These are phyloP conservation scores for Thalassiosira profunda DNA, from an alignment of 108 stramenopile genomes.

Conservation along the genomic window DNA sequence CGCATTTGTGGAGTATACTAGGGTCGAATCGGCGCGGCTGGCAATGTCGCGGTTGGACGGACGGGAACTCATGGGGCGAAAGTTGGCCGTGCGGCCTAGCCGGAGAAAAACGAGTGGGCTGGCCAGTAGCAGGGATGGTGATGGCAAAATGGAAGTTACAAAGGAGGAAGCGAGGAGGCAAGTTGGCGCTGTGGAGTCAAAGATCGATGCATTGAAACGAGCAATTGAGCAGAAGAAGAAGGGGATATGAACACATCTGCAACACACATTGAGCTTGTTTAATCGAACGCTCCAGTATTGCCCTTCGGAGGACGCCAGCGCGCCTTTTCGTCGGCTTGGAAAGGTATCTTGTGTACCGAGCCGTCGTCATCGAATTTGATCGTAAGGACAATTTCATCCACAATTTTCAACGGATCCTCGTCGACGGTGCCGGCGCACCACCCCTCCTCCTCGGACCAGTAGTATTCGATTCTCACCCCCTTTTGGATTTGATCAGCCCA, in stretches of 20 bases:
- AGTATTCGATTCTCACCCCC: constrained; percentile 76
- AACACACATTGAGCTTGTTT: neutral
- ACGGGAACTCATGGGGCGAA: constrained; percentile 27
- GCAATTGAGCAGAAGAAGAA: constrained; percentile 37
- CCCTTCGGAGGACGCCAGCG: constrained; percentile 76
- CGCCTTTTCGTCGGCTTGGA: constrained; percentile 83
- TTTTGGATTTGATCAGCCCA: constrained; percentile 75
- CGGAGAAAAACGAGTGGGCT: constrained; percentile 12
- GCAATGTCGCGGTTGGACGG: constrained; percentile 38
- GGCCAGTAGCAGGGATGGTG: neutral
- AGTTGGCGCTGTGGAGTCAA: constrained; percentile 22
- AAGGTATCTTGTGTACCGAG: constrained; percentile 66
- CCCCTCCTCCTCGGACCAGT: constrained; percentile 81
- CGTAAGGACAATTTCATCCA: constrained; percentile 79
- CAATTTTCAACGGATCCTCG: constrained; percentile 72
- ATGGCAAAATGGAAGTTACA: neutral
- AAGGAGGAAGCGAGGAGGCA: constrained; percentile 31
- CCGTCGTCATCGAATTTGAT: constrained; percentile 84
- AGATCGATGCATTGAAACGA: constrained; percentile 38
- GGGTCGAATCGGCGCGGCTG: constrained; percentile 36
- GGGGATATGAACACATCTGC: neutral
- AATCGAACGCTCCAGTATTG: constrained; percentile 20
- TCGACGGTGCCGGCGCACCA: constrained; percentile 77
- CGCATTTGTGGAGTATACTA: constrained; percentile 40
- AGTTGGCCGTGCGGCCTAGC: constrained; percentile 30